Evolutionary conservation across 164 flowering plant genomes (phyloP).

Genomic region (Dillenia suffruticosa): DNA sequence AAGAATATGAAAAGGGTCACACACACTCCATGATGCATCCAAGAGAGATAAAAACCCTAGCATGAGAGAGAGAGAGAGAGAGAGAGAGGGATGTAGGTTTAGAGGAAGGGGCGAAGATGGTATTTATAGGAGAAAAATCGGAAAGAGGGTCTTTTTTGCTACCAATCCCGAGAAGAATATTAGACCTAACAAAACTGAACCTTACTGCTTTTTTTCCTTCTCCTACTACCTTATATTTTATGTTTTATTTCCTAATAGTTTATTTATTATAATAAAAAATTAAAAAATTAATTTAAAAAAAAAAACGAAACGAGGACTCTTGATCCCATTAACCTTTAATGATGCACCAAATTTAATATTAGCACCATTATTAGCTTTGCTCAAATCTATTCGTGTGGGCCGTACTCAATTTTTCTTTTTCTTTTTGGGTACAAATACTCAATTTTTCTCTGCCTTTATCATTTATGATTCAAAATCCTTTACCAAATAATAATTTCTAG

Average conservation of each 20-base stretch:
- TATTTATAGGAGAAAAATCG: constrained; percentile 1
- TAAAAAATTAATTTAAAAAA: too few species aligned
- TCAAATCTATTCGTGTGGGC: too few species aligned
- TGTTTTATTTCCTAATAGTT: too few species aligned
- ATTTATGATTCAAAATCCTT: too few species aligned
- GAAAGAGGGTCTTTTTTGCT: constrained; percentile 10
- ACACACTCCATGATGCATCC: neutral
- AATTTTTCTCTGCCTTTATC: too few species aligned
- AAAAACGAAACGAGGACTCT: constrained; percentile 22
- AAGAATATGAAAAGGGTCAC: constrained; percentile 29
- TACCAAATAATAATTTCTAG: too few species aligned
- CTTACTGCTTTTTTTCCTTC: constrained; percentile 3
- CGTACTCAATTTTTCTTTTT: too few species aligned
- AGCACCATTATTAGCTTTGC: too few species aligned
- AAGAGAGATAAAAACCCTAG: neutral
- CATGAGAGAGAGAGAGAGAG: neutral
- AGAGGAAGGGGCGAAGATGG: neutral
- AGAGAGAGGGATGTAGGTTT: neutral
- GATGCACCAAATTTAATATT: too few species aligned
- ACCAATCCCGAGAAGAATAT: constrained; percentile 24
- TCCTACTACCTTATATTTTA: neutral
- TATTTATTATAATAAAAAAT: too few species aligned
- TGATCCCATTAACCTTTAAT: constrained; percentile 11
- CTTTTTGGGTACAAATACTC: too few species aligned
- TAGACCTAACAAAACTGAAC: constrained; percentile 12